A percentile compares a stretch with the other conserved stretches of the same genome.
phyloP scores from a whole-genome alignment of 2,329 filamentous ascomycete species.

The Penicillium sp. region DNA sequence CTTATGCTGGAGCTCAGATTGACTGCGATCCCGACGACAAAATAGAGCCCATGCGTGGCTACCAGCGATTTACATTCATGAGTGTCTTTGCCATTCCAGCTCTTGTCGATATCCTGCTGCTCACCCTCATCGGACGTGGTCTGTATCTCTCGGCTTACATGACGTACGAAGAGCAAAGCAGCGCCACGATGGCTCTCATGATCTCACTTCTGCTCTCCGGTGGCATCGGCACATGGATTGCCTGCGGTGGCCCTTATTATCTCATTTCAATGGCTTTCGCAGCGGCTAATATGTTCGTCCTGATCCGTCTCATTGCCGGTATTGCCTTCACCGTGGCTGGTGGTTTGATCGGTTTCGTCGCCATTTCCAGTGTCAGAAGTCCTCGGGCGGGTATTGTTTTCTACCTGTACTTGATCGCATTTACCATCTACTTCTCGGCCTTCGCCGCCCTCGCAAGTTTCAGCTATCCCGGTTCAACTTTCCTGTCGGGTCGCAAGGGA shows the following conservation, averaged over 20 bases:
- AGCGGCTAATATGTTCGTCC: slow-evolving; percentile 55
- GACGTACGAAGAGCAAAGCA: slow-evolving; percentile 48
- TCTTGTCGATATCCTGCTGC: slow-evolving; percentile 58
- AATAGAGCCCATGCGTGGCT: slow-evolving; percentile 44
- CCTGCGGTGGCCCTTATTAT: slow-evolving; percentile 62
- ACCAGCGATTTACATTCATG: slow-evolving; percentile 56
- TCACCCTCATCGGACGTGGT: slow-evolving; percentile 59
- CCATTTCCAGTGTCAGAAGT: slow-evolving; percentile 47
- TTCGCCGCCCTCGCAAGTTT: slow-evolving; percentile 55
- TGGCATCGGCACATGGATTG: slow-evolving; percentile 63
- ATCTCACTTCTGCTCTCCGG: slow-evolving; percentile 59
- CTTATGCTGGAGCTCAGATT: slow-evolving; percentile 53
- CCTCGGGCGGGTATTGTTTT: slow-evolving; percentile 55
- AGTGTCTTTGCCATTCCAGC: slow-evolving; percentile 63
- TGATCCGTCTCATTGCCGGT: slow-evolving; percentile 53
- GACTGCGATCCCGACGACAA: slow-evolving; percentile 52
- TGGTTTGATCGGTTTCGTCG: slow-evolving; percentile 53
- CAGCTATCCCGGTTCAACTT: slow-evolving; percentile 54
- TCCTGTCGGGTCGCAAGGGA: slow-evolving; percentile 57
- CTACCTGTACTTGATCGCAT: slow-evolving; percentile 56
- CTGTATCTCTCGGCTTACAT: slow-evolving; percentile 61
- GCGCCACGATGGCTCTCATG: slow-evolving; percentile 58
- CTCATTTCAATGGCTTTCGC: slow-evolving; percentile 57
- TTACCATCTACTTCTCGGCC: slow-evolving; percentile 59
- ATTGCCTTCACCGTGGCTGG: slow-evolving; percentile 52